Conservation (phyloP, 805 yeast genomes). For the Yarrowia alimentaria region DNA sequence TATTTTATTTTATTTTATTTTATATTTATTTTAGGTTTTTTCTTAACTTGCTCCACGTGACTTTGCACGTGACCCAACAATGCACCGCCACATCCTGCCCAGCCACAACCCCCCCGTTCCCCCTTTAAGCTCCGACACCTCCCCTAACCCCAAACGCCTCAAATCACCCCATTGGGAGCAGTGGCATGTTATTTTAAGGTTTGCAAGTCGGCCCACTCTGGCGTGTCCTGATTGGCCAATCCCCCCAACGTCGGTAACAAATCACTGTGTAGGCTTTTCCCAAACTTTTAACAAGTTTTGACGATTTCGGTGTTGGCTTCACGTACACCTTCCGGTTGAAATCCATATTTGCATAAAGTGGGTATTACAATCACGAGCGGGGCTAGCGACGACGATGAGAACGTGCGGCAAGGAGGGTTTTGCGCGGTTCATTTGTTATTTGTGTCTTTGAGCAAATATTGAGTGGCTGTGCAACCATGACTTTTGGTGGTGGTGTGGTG, state of each 20-base stretch:
- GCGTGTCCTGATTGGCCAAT: slow-evolving; percentile 22
- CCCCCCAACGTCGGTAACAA: slow-evolving; percentile 21
- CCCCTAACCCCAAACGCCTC: background rate
- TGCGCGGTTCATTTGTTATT: too few relatives aligned
- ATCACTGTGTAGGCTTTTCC: too few relatives aligned
- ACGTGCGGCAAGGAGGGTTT: too few relatives aligned
- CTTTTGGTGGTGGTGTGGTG: too few relatives aligned
- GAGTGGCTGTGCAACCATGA: too few relatives aligned
- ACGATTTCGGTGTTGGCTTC: slow-evolving; percentile 27
- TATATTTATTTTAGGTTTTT: too few relatives aligned
- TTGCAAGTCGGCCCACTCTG: slow-evolving; percentile 25
- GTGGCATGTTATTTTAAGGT: slow-evolving; percentile 25
- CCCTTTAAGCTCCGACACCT: slow-evolving; percentile 8
- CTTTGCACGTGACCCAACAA: too few relatives aligned
- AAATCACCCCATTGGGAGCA: background rate
- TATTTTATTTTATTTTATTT: too few relatives aligned
- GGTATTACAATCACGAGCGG: slow-evolving; percentile 1
- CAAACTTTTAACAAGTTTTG: slow-evolving; percentile 19
- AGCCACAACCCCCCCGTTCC: background rate
- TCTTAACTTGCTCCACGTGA: too few relatives aligned
- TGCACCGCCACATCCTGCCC: too few relatives aligned
- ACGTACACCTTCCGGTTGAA: slow-evolving; percentile 23
- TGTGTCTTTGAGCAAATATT: too few relatives aligned
- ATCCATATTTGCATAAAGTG: slow-evolving; percentile 27
- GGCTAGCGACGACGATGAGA: background rate